Base-by-base conservation (phyloP, 83 land plant genomes). In the Picea abies region DNA sequence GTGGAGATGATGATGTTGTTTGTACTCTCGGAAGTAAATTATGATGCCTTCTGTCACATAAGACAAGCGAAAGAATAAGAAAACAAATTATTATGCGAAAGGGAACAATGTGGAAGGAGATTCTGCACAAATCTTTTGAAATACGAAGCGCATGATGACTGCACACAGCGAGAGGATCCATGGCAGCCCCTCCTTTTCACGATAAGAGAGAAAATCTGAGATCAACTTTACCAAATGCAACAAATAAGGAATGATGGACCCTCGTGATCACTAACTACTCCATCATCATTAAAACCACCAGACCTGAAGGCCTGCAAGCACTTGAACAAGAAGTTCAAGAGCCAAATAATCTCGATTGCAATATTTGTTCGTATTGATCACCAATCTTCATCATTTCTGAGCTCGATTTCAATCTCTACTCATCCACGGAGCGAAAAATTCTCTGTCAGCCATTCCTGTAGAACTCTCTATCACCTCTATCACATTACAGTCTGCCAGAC, bases 201-300 rank as follows among this genome's bases (percentile, higher is more conserved):
- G 14, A 52, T 10, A 52, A 52, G 58, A 52, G 12, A 44, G 52
- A 10, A 44, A n/a, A 73, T 73, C 29, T 47, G 29, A 47, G 22
- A 2, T 2, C 58, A 7, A 5, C 29, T 47, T 73, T 73, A 41
- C 0, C 77, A 44, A 44, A 47, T 16, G n/a, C 60, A 73, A 73
- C 77, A 11, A 52, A 10, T 2, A 52, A 1, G 0, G 11, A 47
- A 73, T 73, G 25, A 73, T 0, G 0, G 22, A 60, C 26, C 77
- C 60, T 41, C 58, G 3, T 52, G 58, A 52, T 52, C 58, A 52
- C 14, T 52, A 52, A 73, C 47, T n/a, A 11, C 58, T 72, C 58
- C 58, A 22, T 73, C 60, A 73, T 73, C 52, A 73, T 44, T 10
- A 22, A 22, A 49, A 73, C 77, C 77, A 52, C 58, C 77, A 73